Conservation (phyloP, 352 stramenopile species). For the Phytophthora vignae region DNA sequence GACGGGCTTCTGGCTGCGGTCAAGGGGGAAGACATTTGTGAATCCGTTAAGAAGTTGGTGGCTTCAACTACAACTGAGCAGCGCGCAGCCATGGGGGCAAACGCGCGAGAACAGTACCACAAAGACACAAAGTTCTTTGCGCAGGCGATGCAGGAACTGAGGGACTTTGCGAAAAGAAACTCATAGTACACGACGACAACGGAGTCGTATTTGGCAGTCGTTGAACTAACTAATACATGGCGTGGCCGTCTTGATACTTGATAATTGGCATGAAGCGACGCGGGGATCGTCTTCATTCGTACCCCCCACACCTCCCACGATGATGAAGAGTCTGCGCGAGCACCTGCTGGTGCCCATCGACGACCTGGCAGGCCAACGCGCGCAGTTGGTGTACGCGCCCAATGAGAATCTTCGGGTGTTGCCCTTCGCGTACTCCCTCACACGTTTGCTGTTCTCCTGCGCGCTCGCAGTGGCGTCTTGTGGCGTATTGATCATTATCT, state of each 20-base stretch:
- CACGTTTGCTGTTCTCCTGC: constrained; percentile 46
- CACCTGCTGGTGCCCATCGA: constrained; percentile 59
- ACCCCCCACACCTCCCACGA: not conserved
- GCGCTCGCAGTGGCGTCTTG: constrained; percentile 39
- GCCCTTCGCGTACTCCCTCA: constrained; percentile 47
- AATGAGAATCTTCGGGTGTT: constrained; percentile 49
- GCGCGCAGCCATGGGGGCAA: not conserved
- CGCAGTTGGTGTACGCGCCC: constrained; percentile 52
- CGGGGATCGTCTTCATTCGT: not conserved
- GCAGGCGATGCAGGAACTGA: not conserved
- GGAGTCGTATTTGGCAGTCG: not conserved
- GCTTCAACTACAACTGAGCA: not conserved
- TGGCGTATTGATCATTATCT: constrained; percentile 43
- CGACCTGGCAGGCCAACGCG: constrained; percentile 41
- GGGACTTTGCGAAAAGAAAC: not conserved
- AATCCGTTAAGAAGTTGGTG: not conserved
- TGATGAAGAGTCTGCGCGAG: constrained; percentile 53
- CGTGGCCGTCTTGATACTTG: not conserved
- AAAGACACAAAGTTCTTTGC: constrained; percentile 3
- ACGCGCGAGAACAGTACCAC: not conserved
- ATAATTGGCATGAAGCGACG: not conserved
- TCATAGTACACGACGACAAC: not conserved
- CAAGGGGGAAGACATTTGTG: not conserved
- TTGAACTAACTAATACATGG: too few relatives aligned
- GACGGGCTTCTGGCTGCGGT: not conserved